These are phyloP conservation scores for Cardamine chenopodiifolia DNA, from an alignment of 345 rosid genomes.

Conservation along the genomic window DNA sequence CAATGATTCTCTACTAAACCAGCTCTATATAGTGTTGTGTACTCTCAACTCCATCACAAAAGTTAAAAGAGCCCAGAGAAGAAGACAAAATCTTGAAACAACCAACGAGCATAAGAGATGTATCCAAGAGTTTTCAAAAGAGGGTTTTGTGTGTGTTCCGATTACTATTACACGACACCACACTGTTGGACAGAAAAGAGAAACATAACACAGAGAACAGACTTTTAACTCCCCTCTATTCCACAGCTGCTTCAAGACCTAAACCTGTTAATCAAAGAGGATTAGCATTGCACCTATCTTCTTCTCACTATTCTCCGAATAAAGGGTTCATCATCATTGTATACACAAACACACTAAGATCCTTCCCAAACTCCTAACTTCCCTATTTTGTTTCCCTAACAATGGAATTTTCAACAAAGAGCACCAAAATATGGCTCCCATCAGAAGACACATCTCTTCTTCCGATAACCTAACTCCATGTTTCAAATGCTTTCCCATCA, in stretches of 20 bases:
- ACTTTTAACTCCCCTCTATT: background rate
- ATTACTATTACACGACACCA: slow-evolving; percentile 24
- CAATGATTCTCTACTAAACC: background rate
- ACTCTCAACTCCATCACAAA: slow-evolving; percentile 12
- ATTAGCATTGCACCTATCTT: slow-evolving; percentile 11
- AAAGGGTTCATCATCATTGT: slow-evolving; percentile 34
- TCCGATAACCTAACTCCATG: slow-evolving; percentile 50
- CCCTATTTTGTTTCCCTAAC: slow-evolving; percentile 21
- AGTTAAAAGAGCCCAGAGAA: background rate
- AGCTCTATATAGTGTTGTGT: background rate
- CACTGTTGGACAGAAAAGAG: background rate
- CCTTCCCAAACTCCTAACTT: slow-evolving; percentile 23
- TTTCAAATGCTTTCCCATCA: slow-evolving; percentile 46
- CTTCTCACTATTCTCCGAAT: slow-evolving; percentile 30
- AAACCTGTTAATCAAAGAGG: slow-evolving; percentile 31
- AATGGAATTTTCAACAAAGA: slow-evolving; percentile 33
- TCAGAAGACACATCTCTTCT: slow-evolving; percentile 40
- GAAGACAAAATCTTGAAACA: background rate
- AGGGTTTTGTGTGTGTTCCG: slow-evolving; percentile 3
- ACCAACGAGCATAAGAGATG: slow-evolving; percentile 6
- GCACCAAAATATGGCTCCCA: slow-evolving; percentile 69
- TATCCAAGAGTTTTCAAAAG: slow-evolving; percentile 15
- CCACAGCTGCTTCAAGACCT: slow-evolving; percentile 24
- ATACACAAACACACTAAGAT: slow-evolving; percentile 22
- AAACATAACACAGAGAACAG: slow-evolving; percentile 22